Evolutionary conservation across 257 asterid genomes (phyloP).

Genomic region (Penstemon davidsonii): DNA sequence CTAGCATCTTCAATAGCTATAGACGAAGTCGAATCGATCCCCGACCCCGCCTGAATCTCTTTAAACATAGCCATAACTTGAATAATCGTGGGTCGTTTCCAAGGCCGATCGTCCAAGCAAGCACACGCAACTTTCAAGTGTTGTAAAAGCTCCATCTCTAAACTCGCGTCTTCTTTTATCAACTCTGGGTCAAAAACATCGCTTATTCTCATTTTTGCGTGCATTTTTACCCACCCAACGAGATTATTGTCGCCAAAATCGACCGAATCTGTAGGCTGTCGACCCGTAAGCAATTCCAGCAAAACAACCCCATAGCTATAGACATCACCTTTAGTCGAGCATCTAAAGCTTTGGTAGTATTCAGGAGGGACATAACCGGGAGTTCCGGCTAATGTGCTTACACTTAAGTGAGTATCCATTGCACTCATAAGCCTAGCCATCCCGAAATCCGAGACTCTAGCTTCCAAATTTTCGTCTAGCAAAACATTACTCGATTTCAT

Average conservation of each 20-base stretch:
- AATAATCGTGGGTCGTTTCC: conserved; percentile 86
- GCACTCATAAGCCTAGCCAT: conserved; percentile 92
- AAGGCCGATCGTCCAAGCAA: conserved; percentile 79
- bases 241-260: conserved; percentile 93
- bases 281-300: conserved; percentile 86
- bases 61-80: conserved; percentile 86
- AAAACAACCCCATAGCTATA: conserved; percentile 91
- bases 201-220: conserved; percentile 55
- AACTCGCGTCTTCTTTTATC: conserved; percentile 65
- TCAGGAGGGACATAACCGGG: conserved; percentile 98
- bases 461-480: conserved; percentile 79
- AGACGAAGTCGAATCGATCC: conserved; percentile 56
- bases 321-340: conserved; percentile 87
- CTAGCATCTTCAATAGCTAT: conserved; percentile 45
- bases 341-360: conserved; percentile 86
- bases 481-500: conserved; percentile 96
- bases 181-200: conserved; percentile 72
- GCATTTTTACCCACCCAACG: conserved; percentile 90
- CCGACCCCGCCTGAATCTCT: conserved; percentile 81
- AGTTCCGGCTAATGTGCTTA: conserved; percentile 90
- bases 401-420: conserved; percentile 88
- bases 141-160: conserved; percentile 73
- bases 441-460: conserved; percentile 93
- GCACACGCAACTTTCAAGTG: conserved; percentile 75
- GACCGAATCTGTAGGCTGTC: conserved; percentile 78